phyloP scores from a whole-genome alignment of 2,329 filamentous ascomycete genomes.

The Sphaerulina populicola region DNA sequence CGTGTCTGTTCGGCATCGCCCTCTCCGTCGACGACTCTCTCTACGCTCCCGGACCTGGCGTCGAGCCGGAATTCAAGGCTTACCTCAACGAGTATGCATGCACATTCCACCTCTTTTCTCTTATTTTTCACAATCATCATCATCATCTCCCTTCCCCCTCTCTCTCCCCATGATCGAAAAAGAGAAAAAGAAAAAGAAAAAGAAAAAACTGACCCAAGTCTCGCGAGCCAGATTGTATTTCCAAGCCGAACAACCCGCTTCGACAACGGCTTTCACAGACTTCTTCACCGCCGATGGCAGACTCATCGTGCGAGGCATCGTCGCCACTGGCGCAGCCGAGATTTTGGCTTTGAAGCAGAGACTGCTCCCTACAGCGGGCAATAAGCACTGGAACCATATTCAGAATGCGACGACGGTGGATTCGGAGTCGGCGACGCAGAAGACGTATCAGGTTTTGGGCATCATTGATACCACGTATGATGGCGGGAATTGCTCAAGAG shows the following conservation, averaged over 20 bases:
- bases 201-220: not conserved
- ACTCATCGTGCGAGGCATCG: slow-evolving; percentile 9
- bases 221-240: slow-evolving; percentile 5
- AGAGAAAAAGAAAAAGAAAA: not conserved
- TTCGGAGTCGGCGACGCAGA: slow-evolving; percentile 3
- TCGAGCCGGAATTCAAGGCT: slow-evolving; percentile 7
- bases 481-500: slow-evolving; percentile 11
- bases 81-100: slow-evolving; percentile 12
- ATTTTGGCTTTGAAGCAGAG: slow-evolving; percentile 13
- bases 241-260: slow-evolving; percentile 9
- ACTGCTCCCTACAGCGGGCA: slow-evolving; percentile 8
- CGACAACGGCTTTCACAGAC: slow-evolving; percentile 13
- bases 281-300: slow-evolving; percentile 13
- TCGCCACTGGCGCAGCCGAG: slow-evolving; percentile 8
- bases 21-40: slow-evolving; percentile 4
- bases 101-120: not conserved
- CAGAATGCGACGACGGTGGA: slow-evolving; percentile 12
- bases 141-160: no score
- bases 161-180: no score
- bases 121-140: no score
- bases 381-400: slow-evolving; percentile 15
- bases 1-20: slow-evolving; percentile 5
- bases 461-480: slow-evolving; percentile 14
- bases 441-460: slow-evolving; percentile 11
- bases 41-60: slow-evolving; percentile 9